Evolutionary conservation across 2,329 filamentous ascomycete species (phyloP), one percentile per base, ranked within the genome.

Genomic region (Fusarium albidum): DNA sequence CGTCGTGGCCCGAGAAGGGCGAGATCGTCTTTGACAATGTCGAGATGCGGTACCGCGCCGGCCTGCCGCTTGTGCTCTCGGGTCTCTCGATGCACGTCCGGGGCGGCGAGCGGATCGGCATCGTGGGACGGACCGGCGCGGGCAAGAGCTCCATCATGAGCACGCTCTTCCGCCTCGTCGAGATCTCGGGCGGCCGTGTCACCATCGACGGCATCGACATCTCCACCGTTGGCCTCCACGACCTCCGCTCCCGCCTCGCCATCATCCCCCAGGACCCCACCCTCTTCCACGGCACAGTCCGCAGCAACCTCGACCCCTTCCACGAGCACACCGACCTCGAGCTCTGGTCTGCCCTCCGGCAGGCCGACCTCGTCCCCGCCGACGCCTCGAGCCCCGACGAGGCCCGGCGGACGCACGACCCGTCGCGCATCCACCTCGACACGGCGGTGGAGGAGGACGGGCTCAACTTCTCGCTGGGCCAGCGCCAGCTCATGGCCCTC

Each of bases 401-500:
- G 15, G 49, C 48, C 17, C 91, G 96, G 70, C 87, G 82, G 13
- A 46, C 34, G 38, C 71, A 85, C 0, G 92, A 97, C 3, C 88
- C 68, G 8, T 69, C 71, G 3, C 86, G 90, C 49, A 89, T 96
- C 55, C 87, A 92, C 61, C 87, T 99, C 17, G 94, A 98, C 73
- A 89, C 84, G 13, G 69, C 85, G 3, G 94, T 98, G 3, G 92
- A 97, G 65, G 95, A 98, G 70, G 94, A 97, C 75, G 95, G 95
- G 0, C 82, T 96, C 56, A 98, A 98, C 75, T 97, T 96, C 79
- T 96, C 92, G 0, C 87, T 98, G 9, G 94, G 94, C 7, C 94
- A 98, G 76, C 86, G 95, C 4, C 95, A 98, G 74, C 84, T 98
- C 41, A 96, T 98, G 90, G 95, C 95, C 1, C 82, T 99, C 1